A percentile compares a stretch with the other conserved stretches of the same genome.
Conservation (phyloP, 495 filamentous ascomycete species). For the Tricharina praecox region DNA sequence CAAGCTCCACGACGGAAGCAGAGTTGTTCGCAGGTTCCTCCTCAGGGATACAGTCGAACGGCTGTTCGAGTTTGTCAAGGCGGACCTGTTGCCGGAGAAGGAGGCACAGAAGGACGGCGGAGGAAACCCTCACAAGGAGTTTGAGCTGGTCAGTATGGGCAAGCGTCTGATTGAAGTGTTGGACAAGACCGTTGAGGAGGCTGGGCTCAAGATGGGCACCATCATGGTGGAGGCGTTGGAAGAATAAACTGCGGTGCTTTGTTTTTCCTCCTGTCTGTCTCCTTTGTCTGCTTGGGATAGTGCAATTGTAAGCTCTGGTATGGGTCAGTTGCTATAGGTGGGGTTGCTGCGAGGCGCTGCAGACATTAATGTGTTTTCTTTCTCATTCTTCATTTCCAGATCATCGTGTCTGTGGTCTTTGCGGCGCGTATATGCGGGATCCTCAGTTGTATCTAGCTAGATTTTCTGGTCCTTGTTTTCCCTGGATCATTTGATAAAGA, state of each 20-base stretch:
- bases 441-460: too few species aligned
- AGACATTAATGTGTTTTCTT: too few species aligned
- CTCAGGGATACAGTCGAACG: slow-evolving; percentile 63
- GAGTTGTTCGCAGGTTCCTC: slow-evolving; percentile 65
- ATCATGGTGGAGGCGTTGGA: slow-evolving; percentile 61
- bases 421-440: too few species aligned
- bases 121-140: slow-evolving; percentile 31
- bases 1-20: slow-evolving; percentile 51
- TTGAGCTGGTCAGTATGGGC: slow-evolving; percentile 66
- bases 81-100: slow-evolving; percentile 44
- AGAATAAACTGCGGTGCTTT: slow-evolving; percentile 1
- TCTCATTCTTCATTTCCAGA: too few species aligned
- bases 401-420: too few species aligned
- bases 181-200: slow-evolving; percentile 56
- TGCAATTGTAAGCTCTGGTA: too few species aligned
- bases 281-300: too few species aligned
- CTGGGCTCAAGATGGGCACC: slow-evolving; percentile 74
- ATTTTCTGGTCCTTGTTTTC: too few species aligned
- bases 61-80: slow-evolving; percentile 94
- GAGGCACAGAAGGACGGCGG: slow-evolving; percentile 55
- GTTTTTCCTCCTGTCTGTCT: too few species aligned
- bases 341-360: too few species aligned
- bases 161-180: slow-evolving; percentile 63
- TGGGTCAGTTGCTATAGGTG: too few species aligned
- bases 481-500: too few species aligned